A percentile compares a stretch with the other conserved stretches of the same genome.
Conservation (phyloP, 1,284 basidiomycete species). For the Austroboletus novae-zelandiae region DNA sequence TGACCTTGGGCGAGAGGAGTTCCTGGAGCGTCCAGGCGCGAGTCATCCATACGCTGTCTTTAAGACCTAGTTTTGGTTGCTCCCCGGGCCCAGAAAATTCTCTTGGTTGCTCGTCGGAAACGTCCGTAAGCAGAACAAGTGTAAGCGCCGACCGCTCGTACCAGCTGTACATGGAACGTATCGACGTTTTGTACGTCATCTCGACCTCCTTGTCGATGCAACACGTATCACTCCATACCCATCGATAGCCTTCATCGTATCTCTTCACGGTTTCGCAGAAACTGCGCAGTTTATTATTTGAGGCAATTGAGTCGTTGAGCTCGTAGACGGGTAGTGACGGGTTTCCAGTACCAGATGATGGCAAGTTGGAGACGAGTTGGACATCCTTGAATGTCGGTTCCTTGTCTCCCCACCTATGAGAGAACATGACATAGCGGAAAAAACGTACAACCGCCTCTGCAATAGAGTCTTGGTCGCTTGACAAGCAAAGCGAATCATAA, state of each 20-base stretch:
- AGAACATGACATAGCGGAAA: background rate
- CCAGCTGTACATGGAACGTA: background rate
- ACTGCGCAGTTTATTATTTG: background rate
- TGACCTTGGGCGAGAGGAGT: background rate
- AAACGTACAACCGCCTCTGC: background rate
- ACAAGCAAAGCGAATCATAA: background rate
- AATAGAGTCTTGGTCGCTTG: background rate
- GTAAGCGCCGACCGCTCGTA: background rate
- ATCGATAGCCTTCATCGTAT: background rate
- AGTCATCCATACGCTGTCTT: background rate
- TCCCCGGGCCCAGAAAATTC: no score
- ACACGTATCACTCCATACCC: background rate
- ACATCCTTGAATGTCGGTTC: background rate
- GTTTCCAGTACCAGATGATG: no score
- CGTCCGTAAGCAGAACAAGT: background rate
- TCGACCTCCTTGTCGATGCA: background rate
- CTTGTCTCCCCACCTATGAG: background rate
- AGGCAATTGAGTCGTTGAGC: background rate
- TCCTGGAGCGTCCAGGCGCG: slow-evolving; percentile 2
- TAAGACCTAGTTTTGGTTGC: background rate
- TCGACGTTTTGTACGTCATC: background rate
- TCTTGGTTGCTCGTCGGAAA: background rate
- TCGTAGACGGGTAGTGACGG: background rate
- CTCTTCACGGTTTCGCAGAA: background rate
- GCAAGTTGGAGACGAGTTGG: background rate